These are phyloP conservation scores for Serendipita sp. DNA, from an alignment of 768 basidiomycete species.

Conservation along the genomic window DNA sequence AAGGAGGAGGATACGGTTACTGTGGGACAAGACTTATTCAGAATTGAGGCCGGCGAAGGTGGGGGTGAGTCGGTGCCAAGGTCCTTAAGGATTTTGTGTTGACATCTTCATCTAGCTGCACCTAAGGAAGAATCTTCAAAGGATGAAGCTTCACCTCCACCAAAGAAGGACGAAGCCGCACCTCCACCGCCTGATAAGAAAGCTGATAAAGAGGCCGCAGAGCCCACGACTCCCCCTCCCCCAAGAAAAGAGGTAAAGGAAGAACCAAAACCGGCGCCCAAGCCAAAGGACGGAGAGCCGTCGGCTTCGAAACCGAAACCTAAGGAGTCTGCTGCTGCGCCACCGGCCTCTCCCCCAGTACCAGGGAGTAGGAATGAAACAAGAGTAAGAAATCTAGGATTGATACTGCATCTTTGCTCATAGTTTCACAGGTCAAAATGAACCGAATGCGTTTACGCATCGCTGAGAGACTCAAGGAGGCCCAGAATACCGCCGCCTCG, in stretches of 20 bases:
- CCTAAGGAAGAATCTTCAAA: conserved; percentile 15
- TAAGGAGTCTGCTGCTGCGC: conserved; percentile 21
- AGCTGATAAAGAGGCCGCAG: conserved; percentile 13
- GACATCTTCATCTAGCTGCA: background rate
- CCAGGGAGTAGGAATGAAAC: conserved; percentile 67
- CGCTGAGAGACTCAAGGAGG: conserved; percentile 93
- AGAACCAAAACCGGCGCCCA: conserved; percentile 31
- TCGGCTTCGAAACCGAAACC: conserved; percentile 19
- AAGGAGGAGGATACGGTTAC: conserved; percentile 87
- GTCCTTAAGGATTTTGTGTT: background rate
- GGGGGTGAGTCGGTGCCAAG: conserved; percentile 27
- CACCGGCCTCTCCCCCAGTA: conserved; percentile 21
- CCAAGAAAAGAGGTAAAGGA: conserved; percentile 12
- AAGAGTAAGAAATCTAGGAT: conserved; percentile 34
- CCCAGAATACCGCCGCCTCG: conserved; percentile 92
- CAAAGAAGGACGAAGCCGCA: conserved; percentile 5
- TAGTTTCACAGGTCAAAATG: conserved; percentile 70
- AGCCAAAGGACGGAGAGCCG: conserved; percentile 27
- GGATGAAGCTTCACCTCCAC: background rate
- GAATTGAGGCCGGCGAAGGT: conserved; percentile 68
- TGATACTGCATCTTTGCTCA: background rate
- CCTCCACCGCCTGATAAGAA: conserved; percentile 11
- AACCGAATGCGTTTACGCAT: conserved; percentile 96
- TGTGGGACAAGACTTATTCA: conserved; percentile 89
- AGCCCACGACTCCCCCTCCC: conserved; percentile 23